These are phyloP conservation scores for Colletotrichum sp. DNA, from an alignment of 2,329 filamentous ascomycete species.

Conservation along the genomic window DNA sequence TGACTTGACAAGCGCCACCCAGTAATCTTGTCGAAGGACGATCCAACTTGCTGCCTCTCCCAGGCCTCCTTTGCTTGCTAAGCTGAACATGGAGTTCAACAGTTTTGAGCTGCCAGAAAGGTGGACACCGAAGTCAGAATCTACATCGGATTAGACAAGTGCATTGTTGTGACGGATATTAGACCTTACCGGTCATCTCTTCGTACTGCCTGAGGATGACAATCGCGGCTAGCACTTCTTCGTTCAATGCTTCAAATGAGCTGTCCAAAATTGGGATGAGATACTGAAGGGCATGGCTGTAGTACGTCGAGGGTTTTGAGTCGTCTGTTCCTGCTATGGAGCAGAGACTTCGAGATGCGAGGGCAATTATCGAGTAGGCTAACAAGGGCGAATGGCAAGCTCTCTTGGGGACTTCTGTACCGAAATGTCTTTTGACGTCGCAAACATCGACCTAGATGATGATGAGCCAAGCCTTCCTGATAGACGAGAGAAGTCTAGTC, in stretches of 20 bases:
- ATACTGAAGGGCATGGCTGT: slow-evolving; percentile 43
- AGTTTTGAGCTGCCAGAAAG: slow-evolving; percentile 29
- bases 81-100: slow-evolving; percentile 29
- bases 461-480: background rate
- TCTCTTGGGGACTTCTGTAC: slow-evolving; percentile 42
- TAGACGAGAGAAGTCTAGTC: background rate
- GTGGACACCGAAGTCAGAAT: slow-evolving; percentile 30
- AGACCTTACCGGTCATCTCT: slow-evolving; percentile 38
- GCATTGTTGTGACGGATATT: fast-evolving
- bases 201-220: slow-evolving; percentile 44
- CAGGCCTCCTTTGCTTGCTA: slow-evolving; percentile 35
- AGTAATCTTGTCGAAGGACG: slow-evolving; percentile 53
- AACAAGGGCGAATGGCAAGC: slow-evolving; percentile 44
- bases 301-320: slow-evolving; percentile 42
- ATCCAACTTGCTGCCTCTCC: slow-evolving; percentile 51
- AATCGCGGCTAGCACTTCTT: slow-evolving; percentile 43
- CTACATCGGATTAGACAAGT: slow-evolving; percentile 7
- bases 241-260: slow-evolving; percentile 35
- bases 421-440: slow-evolving; percentile 44
- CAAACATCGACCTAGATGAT: slow-evolving; percentile 42
- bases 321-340: slow-evolving; percentile 21
- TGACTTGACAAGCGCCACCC: slow-evolving; percentile 47
- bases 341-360: slow-evolving; percentile 27
- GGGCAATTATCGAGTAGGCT: slow-evolving; percentile 30
- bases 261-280: slow-evolving; percentile 41